phyloP scores from a whole-genome alignment of 148 eudicot genomes.

The Limonium bicolor region DNA sequence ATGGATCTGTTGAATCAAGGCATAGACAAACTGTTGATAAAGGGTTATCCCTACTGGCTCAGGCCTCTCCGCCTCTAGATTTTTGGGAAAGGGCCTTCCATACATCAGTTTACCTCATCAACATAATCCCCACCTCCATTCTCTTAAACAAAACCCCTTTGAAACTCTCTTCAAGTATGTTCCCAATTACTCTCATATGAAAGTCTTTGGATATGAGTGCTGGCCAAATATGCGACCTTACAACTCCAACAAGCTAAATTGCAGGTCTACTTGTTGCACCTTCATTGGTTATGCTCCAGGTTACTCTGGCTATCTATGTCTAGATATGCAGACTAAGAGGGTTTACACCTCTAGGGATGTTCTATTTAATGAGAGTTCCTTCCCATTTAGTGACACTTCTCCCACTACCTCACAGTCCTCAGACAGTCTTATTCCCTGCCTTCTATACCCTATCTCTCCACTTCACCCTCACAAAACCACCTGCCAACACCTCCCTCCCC shows the following conservation, averaged over 20 bases:
- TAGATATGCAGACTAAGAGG: background rate
- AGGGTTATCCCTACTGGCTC: background rate
- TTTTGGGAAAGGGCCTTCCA: background rate
- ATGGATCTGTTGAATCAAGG: background rate
- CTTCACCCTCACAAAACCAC: no score
- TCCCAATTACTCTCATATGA: background rate
- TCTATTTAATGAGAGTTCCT: background rate
- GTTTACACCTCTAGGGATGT: background rate
- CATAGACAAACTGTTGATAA: background rate
- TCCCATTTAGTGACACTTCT: background rate
- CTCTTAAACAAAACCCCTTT: background rate
- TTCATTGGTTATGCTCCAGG: background rate
- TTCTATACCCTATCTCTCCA: no score
- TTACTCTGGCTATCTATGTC: background rate
- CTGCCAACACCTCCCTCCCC: no score
- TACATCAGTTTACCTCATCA: background rate
- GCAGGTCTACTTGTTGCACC: background rate
- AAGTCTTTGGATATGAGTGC: background rate
- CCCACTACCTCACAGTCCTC: background rate
- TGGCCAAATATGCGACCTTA: background rate
- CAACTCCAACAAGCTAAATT: background rate
- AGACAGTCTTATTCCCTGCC: no score
- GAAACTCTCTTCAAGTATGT: background rate
- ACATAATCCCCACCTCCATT: background rate
- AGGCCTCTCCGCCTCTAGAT: background rate